These are phyloP conservation scores for Phytophthora podocarpi DNA, from an alignment of 352 stramenopile species.

Conservation along the genomic window DNA sequence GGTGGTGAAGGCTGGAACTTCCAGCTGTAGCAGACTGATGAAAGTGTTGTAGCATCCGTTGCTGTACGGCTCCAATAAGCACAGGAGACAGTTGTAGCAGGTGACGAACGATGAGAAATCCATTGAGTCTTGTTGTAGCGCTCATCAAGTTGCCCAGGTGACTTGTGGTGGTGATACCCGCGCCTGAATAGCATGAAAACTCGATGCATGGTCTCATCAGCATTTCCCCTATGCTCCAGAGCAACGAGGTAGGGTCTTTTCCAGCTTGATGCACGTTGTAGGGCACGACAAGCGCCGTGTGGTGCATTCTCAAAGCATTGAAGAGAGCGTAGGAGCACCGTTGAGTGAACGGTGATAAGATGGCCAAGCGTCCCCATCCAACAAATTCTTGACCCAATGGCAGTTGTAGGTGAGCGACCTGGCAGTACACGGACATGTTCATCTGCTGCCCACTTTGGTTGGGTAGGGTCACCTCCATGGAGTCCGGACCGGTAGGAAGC, in stretches of 20 bases:
- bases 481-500: constrained; percentile 13
- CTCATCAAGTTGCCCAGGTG: constrained; percentile 18
- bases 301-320: constrained; percentile 37
- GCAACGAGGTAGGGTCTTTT: constrained; percentile 6
- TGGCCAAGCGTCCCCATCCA: constrained; percentile 33
- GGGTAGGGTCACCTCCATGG: neutral
- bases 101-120: constrained; percentile 30
- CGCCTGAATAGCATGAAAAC: constrained; percentile 22
- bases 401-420: constrained; percentile 49
- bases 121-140: constrained; percentile 20
- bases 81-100: constrained; percentile 15
- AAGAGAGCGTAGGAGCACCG: constrained; percentile 57
- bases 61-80: constrained; percentile 8
- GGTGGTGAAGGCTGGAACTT: neutral
- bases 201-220: constrained; percentile 43
- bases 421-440: constrained; percentile 24
- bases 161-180: neutral
- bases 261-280: constrained; percentile 5
- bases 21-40: constrained; percentile 11
- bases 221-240: constrained; percentile 36
- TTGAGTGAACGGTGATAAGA: constrained; percentile 57
- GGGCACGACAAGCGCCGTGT: constrained; percentile 36
- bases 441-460: constrained; percentile 10
- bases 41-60: constrained; percentile 26
- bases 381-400: constrained; percentile 58